Evolutionary conservation across 192 early-diverging fungal species (phyloP).

Genomic region (Backusella tuberculispora): DNA sequence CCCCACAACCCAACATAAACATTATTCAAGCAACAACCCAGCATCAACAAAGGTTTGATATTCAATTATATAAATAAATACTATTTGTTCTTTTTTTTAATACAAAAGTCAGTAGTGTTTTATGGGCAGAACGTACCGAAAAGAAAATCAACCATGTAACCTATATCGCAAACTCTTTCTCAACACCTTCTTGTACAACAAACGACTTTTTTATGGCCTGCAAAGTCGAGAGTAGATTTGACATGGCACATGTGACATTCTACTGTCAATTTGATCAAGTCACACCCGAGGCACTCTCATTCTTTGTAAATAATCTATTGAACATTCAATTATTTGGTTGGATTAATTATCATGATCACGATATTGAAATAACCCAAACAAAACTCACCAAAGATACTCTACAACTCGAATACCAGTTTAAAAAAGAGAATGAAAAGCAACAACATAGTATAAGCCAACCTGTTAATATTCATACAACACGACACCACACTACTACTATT

Average conservation of each 20-base stretch:
- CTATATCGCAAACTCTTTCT: conserved; percentile 6
- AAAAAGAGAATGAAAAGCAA: background rate
- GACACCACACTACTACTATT: background rate
- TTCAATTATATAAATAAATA: background rate
- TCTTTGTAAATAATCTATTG: conserved; percentile 8
- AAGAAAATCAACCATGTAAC: background rate
- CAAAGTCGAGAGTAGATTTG: conserved; percentile 1
- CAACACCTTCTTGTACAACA: background rate
- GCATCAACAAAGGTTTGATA: background rate
- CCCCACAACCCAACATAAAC: background rate
- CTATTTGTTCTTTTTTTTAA: background rate
- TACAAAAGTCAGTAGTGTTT: background rate
- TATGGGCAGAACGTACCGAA: background rate
- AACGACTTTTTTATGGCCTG: background rate
- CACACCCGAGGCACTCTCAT: background rate
- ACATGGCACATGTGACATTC: conserved; percentile 15
- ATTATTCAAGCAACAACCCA: background rate
- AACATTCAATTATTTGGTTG: background rate
- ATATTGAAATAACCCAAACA: background rate
- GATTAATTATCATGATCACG: background rate
- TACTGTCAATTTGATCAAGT: conserved; percentile 3
- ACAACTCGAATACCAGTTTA: conserved; percentile 15
- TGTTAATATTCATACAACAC: background rate
- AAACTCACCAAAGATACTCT: background rate
- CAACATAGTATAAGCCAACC: background rate